Evolutionary conservation across 208 protist species (phyloP).

Genomic region (Crithidia sp.): DNA sequence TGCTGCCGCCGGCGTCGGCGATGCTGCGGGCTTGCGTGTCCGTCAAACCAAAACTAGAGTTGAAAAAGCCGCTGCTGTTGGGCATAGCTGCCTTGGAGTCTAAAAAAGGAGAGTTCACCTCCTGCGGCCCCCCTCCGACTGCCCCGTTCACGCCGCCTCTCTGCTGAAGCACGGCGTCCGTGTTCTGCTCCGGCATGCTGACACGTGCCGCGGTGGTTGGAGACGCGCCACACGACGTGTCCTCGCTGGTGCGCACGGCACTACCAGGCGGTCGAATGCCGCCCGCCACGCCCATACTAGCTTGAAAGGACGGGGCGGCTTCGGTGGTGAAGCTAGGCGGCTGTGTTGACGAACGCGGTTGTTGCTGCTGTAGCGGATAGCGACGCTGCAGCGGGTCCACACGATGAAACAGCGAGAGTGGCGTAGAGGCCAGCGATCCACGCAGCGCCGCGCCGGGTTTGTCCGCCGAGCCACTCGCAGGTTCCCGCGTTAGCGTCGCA

Average conservation of each 20-base stretch:
- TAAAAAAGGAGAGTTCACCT: not conserved
- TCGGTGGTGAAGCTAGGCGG: not conserved
- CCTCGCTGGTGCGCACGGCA: conserved; percentile 12
- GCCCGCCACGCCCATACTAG: not conserved
- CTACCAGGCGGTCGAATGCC: conserved; percentile 17
- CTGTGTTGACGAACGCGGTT: not conserved
- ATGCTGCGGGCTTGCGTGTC: not conserved
- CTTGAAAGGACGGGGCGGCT: not conserved
- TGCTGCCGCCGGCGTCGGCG: not conserved
- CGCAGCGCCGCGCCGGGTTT: not conserved
- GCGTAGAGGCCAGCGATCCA: not conserved
- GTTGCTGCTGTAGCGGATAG: conserved; percentile 5
- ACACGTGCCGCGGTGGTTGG: not conserved
- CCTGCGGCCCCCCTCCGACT: not conserved
- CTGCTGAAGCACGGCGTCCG: not conserved
- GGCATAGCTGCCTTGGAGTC: not conserved
- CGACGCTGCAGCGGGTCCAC: conserved; percentile 30
- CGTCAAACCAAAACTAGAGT: not conserved
- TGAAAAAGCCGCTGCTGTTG: not conserved
- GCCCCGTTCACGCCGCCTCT: not conserved
- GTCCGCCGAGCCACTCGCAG: too few species aligned
- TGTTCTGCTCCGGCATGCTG: not conserved
- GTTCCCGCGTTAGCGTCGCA: not conserved
- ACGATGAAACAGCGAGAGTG: not conserved
- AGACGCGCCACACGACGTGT: not conserved